phyloP scores from a whole-genome alignment of 768 basidiomycete species.

The Collybia mongolica region DNA sequence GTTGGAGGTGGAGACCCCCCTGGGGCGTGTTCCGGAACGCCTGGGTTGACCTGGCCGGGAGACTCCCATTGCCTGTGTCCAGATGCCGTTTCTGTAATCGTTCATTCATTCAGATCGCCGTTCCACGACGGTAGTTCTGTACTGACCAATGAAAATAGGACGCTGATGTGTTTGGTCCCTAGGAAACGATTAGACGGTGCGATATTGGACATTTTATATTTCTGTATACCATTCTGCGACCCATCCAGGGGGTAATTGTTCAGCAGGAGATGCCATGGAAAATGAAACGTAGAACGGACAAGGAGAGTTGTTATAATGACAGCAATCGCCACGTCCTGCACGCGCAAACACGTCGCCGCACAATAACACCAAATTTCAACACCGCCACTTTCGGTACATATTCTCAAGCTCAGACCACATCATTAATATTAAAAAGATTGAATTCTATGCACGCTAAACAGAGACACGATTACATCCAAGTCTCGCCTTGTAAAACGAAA shows the following conservation, averaged over 20 bases:
- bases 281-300: slow-evolving; percentile 12
- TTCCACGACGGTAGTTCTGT: background rate
- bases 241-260: slow-evolving; percentile 90
- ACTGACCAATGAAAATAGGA: slow-evolving; percentile 87
- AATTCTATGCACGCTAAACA: too few species aligned
- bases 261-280: slow-evolving; percentile 50
- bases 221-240: slow-evolving; percentile 81
- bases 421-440: too few species aligned
- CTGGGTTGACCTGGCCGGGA: slow-evolving; percentile 42
- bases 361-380: slow-evolving; percentile 17
- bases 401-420: too few species aligned
- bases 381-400: slow-evolving; percentile 1
- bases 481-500: too few species aligned
- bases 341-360: slow-evolving; percentile 27
- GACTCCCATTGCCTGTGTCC: slow-evolving; percentile 90
- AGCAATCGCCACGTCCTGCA: slow-evolving; percentile 28
- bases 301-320: slow-evolving; percentile 3
- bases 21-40: slow-evolving; percentile 35
- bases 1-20: slow-evolving; percentile 45
- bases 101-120: too few species aligned
- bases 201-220: background rate
- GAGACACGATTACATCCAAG: too few species aligned
- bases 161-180: slow-evolving; percentile 83
- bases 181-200: slow-evolving; percentile 7
- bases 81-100: slow-evolving; percentile 68